Conservation (phyloP, 1,284 basidiomycete genomes). For the Leccinum solheimii region DNA sequence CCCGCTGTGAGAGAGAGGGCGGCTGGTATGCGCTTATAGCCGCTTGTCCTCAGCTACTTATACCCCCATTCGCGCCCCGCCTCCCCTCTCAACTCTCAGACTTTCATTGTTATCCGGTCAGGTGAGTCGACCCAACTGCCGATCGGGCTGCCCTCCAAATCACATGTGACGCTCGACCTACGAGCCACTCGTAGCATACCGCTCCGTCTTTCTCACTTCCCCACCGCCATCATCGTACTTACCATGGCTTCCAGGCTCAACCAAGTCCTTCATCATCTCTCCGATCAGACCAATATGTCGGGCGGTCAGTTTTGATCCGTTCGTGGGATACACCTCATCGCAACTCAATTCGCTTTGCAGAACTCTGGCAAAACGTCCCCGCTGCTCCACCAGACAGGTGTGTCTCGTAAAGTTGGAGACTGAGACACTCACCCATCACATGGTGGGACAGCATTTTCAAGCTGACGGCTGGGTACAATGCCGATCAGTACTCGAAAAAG, state of each 20-base stretch:
- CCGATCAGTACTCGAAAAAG: constrained; percentile 78
- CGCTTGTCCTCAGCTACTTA: background rate
- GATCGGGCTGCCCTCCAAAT: constrained; percentile 12
- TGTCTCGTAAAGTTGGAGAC: constrained; percentile 5
- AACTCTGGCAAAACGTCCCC: constrained; percentile 71
- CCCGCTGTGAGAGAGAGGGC: background rate
- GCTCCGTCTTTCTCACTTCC: background rate
- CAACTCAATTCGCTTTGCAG: constrained; percentile 39
- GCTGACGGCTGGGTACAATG: constrained; percentile 86
- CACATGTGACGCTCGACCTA: constrained; percentile 23
- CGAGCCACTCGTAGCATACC: background rate
- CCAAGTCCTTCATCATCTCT: constrained; percentile 49
- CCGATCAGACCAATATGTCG: constrained; percentile 40
- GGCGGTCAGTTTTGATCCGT: constrained; percentile 46
- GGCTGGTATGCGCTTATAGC: background rate
- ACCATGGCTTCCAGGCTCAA: constrained; percentile 55
- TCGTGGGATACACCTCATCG: background rate
- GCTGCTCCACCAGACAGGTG: constrained; percentile 82
- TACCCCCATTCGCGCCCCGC: background rate
- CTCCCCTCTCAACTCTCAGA: background rate
- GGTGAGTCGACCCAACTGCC: constrained; percentile 1
- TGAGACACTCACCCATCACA: constrained; percentile 5
- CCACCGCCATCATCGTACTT: constrained; percentile 1
- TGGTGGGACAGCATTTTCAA: constrained; percentile 77
- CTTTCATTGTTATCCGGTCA: constrained; percentile 7